Percentiles rank a stretch among this genome's conserved stretches.
These are phyloP conservation scores for Podila epigama DNA, from an alignment of 192 early-diverging fungal genomes.

Conservation along the genomic window DNA sequence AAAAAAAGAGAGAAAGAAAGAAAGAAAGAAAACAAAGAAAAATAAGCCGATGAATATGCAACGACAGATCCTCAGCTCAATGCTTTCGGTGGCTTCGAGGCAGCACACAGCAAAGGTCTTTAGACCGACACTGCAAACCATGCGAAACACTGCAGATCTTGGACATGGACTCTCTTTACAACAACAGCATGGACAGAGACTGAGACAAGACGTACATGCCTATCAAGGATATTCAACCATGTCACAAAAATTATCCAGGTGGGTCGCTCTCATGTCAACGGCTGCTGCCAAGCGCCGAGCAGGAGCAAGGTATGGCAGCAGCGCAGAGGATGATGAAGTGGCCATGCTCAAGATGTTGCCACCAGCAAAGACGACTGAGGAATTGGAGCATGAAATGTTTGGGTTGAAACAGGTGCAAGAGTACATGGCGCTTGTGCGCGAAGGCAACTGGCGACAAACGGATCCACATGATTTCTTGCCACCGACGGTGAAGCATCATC, in stretches of 20 bases:
- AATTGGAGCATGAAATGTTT: neutral
- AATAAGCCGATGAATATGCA: no score
- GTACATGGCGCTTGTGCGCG: neutral
- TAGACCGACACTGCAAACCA: neutral
- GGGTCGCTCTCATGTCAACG: neutral
- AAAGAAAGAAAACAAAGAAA: no score
- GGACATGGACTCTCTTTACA: no score
- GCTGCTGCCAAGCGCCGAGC: neutral
- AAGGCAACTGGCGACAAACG: neutral
- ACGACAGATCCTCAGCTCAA: slow-evolving; percentile 1
- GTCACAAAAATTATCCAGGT: neutral
- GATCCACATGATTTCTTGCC: neutral
- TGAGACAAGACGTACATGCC: no score
- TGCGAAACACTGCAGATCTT: no score
- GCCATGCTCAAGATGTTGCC: neutral
- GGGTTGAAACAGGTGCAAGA: neutral
- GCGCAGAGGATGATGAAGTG: no score
- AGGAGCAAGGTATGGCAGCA: no score
- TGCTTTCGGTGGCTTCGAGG: neutral
- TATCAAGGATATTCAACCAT: neutral
- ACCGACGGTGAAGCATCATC: neutral
- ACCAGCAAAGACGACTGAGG: neutral
- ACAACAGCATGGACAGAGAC: no score
- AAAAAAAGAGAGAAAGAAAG: no score
- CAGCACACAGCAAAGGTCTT: no score